These are phyloP conservation scores for Botrytis porri DNA, from an alignment of 2,329 filamentous ascomycete species.

Conservation along the genomic window DNA sequence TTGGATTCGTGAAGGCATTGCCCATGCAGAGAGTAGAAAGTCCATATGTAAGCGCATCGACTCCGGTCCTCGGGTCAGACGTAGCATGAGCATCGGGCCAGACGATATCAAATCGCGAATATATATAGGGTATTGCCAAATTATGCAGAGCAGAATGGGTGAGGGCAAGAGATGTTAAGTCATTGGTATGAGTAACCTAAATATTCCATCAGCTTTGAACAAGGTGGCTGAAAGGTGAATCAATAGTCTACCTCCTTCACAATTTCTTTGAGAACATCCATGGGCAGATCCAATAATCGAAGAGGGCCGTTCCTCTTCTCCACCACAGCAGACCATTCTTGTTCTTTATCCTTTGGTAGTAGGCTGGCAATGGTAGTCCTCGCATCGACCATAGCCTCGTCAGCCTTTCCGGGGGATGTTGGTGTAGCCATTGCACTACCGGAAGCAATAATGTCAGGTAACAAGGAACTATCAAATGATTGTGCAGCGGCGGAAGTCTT, in stretches of 20 bases:
- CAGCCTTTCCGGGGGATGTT: slow-evolving; percentile 26
- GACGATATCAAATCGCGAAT: slow-evolving; percentile 82
- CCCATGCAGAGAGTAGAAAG: slow-evolving; percentile 76
- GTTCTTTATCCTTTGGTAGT: slow-evolving; percentile 55
- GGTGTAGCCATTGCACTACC: slow-evolving; percentile 16
- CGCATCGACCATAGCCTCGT: slow-evolving; percentile 30
- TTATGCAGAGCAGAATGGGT: slow-evolving; percentile 75
- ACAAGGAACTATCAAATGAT: slow-evolving; percentile 27
- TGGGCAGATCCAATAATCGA: slow-evolving; percentile 68
- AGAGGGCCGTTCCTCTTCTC: slow-evolving; percentile 55
- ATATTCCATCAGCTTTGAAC: slow-evolving; percentile 14
- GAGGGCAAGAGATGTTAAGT: slow-evolving; percentile 73
- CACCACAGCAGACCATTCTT: slow-evolving; percentile 65
- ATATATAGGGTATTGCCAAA: slow-evolving; percentile 74
- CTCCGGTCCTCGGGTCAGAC: slow-evolving; percentile 64
- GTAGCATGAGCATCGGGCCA: slow-evolving; percentile 72
- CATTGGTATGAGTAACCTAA: slow-evolving; percentile 77
- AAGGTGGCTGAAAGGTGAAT: not conserved
- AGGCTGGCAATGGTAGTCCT: slow-evolving; percentile 42
- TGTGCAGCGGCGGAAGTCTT: slow-evolving; percentile 36
- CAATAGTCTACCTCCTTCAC: slow-evolving; percentile 64
- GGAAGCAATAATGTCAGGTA: slow-evolving; percentile 24
- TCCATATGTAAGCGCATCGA: slow-evolving; percentile 81
- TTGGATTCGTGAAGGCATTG: slow-evolving; percentile 49
- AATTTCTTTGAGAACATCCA: slow-evolving; percentile 75